Conservation (phyloP, 176 grass and related monocot genomes). For the Saccharum officinarum region DNA sequence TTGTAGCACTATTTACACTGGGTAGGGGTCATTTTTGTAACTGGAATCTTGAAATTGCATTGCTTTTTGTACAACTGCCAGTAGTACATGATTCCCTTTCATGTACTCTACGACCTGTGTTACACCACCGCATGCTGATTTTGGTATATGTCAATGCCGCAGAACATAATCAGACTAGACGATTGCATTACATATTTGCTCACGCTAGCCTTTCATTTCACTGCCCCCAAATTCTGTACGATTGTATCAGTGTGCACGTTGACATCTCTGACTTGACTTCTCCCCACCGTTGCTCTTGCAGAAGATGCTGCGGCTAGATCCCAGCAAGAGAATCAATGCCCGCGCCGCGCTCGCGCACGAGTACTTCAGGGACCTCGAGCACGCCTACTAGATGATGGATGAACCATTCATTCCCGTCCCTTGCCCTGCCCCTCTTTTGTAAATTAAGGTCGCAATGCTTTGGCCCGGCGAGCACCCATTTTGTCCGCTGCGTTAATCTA, state of each 20-base stretch:
- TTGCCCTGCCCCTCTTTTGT: background rate
- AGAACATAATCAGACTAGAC: background rate
- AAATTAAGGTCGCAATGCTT: constrained; percentile 35
- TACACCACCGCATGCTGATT: background rate
- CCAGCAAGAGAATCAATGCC: constrained; percentile 69
- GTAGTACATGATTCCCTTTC: background rate
- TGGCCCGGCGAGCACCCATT: background rate
- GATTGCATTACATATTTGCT: background rate
- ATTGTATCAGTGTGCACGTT: background rate
- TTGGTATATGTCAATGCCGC: background rate
- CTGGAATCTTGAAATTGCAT: background rate
- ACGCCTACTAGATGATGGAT: constrained; percentile 31
- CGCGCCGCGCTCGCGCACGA: constrained; percentile 59
- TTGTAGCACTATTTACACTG: background rate
- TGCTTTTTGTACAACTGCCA: background rate
- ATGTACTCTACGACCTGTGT: background rate
- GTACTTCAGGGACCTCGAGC: constrained; percentile 72
- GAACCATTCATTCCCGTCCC: background rate
- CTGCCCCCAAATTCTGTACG: background rate
- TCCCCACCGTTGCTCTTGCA: constrained; percentile 21
- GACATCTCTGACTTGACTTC: constrained; percentile 7
- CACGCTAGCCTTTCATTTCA: background rate
- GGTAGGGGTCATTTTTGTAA: background rate
- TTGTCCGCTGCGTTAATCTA: background rate
- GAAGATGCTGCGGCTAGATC: constrained; percentile 81